Percentiles rank a stretch among this genome's conserved stretches.
Conservation (phyloP, 2,329 filamentous ascomycete genomes). For the Trichoderma koningiopsis region DNA sequence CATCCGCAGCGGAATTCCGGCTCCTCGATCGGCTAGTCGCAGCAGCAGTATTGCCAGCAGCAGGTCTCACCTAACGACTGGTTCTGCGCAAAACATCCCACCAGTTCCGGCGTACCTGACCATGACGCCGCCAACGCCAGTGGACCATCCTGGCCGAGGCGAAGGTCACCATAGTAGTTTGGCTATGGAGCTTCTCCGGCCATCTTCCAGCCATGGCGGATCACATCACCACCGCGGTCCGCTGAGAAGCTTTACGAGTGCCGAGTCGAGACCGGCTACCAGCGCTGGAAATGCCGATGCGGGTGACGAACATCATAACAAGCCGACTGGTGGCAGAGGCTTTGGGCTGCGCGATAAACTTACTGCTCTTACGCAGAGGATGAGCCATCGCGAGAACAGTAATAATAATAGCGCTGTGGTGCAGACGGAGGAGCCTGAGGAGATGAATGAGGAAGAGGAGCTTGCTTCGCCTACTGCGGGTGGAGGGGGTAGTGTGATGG, state of each 20-base stretch:
- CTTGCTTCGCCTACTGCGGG: not conserved
- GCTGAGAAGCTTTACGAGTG: conserved; percentile 27
- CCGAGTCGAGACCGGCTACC: conserved; percentile 37
- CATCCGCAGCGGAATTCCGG: conserved; percentile 51
- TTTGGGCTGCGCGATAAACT: conserved; percentile 43
- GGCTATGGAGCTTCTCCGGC: conserved; percentile 38
- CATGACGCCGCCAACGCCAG: conserved; percentile 52
- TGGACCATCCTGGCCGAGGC: conserved; percentile 33
- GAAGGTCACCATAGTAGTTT: conserved; percentile 31
- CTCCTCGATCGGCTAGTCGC: conserved; percentile 50
- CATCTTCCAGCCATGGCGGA: conserved; percentile 38
- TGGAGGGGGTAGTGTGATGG: not conserved
- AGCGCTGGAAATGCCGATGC: conserved; percentile 36
- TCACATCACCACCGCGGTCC: conserved; percentile 22
- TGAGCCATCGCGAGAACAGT: conserved; percentile 33
- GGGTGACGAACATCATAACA: conserved; percentile 29
- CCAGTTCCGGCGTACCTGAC: conserved; percentile 46
- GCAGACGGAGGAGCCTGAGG: conserved; percentile 14
- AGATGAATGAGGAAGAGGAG: conserved; percentile 14
- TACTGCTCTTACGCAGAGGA: conserved; percentile 39
- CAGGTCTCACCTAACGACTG: conserved; percentile 45
- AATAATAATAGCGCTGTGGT: too few relatives aligned
- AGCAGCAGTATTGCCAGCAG: conserved; percentile 56
- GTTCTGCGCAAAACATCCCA: conserved; percentile 33
- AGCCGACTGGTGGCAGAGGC: conserved; percentile 35